A percentile compares a stretch with the other conserved stretches of the same genome.
These are phyloP conservation scores for Coffea canephora DNA, from an alignment of 257 asterid species.

Conservation along the genomic window DNA sequence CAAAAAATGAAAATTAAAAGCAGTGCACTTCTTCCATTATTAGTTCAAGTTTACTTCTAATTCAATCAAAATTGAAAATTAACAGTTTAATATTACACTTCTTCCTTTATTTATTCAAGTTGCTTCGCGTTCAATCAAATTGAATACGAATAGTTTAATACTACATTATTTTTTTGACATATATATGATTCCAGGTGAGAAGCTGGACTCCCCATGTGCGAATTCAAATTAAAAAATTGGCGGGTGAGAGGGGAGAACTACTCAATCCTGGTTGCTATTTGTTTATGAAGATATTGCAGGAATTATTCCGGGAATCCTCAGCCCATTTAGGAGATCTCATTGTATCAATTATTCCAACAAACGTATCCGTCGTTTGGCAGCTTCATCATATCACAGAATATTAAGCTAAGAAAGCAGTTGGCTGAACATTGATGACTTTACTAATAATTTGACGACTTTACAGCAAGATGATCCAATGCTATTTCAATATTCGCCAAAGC, in stretches of 20 bases:
- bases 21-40: neutral
- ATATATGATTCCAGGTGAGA: neutral
- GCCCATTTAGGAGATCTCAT: conserved; percentile 23
- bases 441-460: conserved; percentile 3
- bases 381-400: neutral
- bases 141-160: neutral
- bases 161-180: neutral
- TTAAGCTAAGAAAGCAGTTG: neutral
- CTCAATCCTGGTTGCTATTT: neutral
- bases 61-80: neutral
- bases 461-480: conserved; percentile 12
- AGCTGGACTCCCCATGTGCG: conserved; percentile 7
- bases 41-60: neutral
- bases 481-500: conserved; percentile 1
- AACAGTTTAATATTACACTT: no score
- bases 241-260: conserved; percentile 4
- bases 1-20: neutral
- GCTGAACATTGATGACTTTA: conserved; percentile 19
- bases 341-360: conserved; percentile 15
- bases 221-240: neutral
- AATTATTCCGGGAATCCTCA: conserved; percentile 8
- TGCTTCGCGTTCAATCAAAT: no score
- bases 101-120: no score
- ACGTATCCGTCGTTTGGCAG: neutral
- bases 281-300: conserved; percentile 15